Evolutionary conservation across 805 yeast species (phyloP), one percentile per base, ranked within the genome.

Genomic region (Kazachstania kunashirensis): DNA sequence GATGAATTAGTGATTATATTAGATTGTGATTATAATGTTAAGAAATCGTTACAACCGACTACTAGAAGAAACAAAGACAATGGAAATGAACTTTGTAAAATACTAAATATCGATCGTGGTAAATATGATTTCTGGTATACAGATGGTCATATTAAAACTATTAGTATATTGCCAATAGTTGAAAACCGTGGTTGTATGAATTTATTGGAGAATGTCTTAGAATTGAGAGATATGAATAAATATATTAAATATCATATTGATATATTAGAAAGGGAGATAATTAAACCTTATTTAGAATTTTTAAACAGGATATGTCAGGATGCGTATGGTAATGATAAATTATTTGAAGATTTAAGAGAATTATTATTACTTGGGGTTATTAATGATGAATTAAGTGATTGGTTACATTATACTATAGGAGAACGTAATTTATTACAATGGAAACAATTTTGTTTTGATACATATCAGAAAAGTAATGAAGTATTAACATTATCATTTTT

Each of bases 371-470:
- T 82, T 0, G 80, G 81, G 2, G 60, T 71, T 35, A 62, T 77
- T 40, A 66, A 75, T 1, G 64, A 61, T 11, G 55, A 64, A 1
- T 59, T 74, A 2, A 68, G 66, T 40, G 76, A 73, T 38, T 81
- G 77, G 76, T 60, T 82, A 49, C 66, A 72, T 16, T 77, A 78
- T 45, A 73, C 76, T 33, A 60, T 81, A 24, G 86, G 84, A 0
- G 85, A 79, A 42, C 62, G 81, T 42, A 83, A 83, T 20, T 52
- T 73, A 14, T 73, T 70, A 42, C 64, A 73, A 44, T 71, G 84
- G 71, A 57, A 60, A 23, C 14, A 16, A 19, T 11, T 27, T 4
- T 16, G 16, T 3, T 10, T 12, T 5, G 24, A 23, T 5, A 62
- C 70, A 11, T 78, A 71, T 48, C 79, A 77, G 29, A 59, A 60